Evolutionary conservation across 2,329 filamentous ascomycete species (phyloP), one percentile per base, ranked within the genome.

Genomic region (Aspergillus brasiliensis): DNA sequence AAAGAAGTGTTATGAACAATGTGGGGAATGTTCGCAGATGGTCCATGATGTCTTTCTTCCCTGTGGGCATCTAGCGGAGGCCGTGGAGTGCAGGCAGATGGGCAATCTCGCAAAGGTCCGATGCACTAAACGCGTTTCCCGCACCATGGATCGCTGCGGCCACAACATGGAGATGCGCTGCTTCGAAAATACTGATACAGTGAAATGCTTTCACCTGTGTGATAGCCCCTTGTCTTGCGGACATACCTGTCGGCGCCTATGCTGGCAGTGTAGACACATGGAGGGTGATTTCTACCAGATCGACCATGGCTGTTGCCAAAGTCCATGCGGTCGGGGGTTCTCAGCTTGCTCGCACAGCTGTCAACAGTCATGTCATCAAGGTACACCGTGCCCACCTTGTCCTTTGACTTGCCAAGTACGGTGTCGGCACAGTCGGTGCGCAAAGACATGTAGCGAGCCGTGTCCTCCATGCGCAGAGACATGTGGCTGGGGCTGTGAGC

Each of bases 381-480:
- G 48, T 27, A 31, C 42, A 5, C 17, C 19, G 2, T 60, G 58
- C n/a, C 23, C 38, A 6, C 53, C 58, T 5, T 60, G 58, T 28
- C 19, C 34, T 11, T 44, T 28, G 8, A 49, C 61, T 2, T 62
- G 61, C 17, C 58, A 65, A 31, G 37, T 63, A 13, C 57, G 60
- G 2, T 66, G 62, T 37, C 42, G 40, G 8, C 60, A 64, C 28
- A 59, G 25, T 27, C 51, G 25, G n/a, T 64, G 59, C 25, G 38
- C 61, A n/a, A 55, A 58, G 17, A 58, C 57, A 25, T 67, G 65
- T 47, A 54, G 47, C 8, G 60, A 62, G 2, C 55, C 60, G 3
- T 67, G 64, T 53, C 11, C 56, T 10, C 64, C 65, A 17, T 67
- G 64, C 11, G 46, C 56, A 13, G 61, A 67, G 40, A 42, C 8